A percentile compares a stretch with the other conserved stretches of the same genome.
Evolutionary conservation across 2,329 filamentous ascomycete species (phyloP).

Genomic region (Blumeriella jaapii): DNA sequence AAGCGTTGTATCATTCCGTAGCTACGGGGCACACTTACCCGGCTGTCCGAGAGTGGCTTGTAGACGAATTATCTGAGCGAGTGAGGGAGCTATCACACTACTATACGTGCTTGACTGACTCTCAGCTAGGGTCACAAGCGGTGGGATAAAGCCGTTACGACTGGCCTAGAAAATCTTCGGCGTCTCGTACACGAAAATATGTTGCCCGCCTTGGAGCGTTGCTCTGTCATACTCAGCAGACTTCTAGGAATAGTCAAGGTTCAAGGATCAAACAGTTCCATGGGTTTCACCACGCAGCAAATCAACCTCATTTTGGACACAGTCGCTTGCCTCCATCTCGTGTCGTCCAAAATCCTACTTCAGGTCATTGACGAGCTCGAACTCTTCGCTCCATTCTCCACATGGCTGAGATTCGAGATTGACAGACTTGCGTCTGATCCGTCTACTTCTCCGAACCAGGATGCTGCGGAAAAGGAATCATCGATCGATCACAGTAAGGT

Average conservation of each 20-base stretch:
- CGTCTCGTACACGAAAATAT: conserved; percentile 77
- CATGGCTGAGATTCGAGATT: conserved; percentile 76
- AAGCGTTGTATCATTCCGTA: conserved; percentile 73
- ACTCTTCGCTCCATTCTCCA: conserved; percentile 67
- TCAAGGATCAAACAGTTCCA: conserved; percentile 52
- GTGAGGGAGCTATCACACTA: conserved; percentile 35
- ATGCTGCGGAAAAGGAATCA: conserved; percentile 67
- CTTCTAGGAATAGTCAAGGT: conserved; percentile 77
- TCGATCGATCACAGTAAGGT: conserved; percentile 63
- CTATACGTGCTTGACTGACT: conserved; percentile 10
- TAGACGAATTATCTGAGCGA: conserved; percentile 69
- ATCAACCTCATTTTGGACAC: conserved; percentile 58
- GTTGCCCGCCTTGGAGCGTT: conserved; percentile 76
- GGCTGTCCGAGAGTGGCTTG: conserved; percentile 74
- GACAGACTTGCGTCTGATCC: conserved; percentile 60
- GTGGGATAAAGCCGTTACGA: conserved; percentile 80
- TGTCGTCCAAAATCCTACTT: conserved; percentile 62
- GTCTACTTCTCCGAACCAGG: conserved; percentile 46
- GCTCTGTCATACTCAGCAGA: conserved; percentile 68
- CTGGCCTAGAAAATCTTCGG: conserved; percentile 67
- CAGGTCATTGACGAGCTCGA: conserved; percentile 65
- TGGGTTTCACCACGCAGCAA: conserved; percentile 54
- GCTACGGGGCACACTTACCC: conserved; percentile 71
- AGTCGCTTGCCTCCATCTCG: conserved; percentile 61
- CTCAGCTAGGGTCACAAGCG: conserved; percentile 68